These are phyloP conservation scores for Fusarium burgessii DNA, from an alignment of 2,329 filamentous ascomycete genomes.

Conservation along the genomic window DNA sequence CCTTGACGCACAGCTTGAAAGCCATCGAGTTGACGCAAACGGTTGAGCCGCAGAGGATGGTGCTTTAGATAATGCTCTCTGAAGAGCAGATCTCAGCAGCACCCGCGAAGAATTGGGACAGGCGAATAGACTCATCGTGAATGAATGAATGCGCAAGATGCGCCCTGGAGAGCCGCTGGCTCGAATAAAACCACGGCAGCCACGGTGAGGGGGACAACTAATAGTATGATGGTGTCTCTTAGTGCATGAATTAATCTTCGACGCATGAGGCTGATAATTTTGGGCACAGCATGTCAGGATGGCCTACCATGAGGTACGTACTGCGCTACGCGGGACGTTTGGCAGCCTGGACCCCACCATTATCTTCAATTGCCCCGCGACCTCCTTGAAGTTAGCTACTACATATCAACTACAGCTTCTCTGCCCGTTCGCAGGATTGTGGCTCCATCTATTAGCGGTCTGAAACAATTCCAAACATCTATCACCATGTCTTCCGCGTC, in stretches of 20 bases:
- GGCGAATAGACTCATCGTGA: slow-evolving; percentile 46
- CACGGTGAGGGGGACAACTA: slow-evolving; percentile 14
- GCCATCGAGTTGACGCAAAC: slow-evolving; percentile 42
- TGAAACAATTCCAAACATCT: not conserved
- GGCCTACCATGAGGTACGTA: slow-evolving; percentile 35
- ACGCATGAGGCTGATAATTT: slow-evolving; percentile 40
- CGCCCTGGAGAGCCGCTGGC: slow-evolving; percentile 42
- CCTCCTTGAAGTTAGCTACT: slow-evolving; percentile 7
- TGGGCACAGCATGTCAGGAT: slow-evolving; percentile 28
- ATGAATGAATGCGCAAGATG: slow-evolving; percentile 38
- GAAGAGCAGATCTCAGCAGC: slow-evolving; percentile 47
- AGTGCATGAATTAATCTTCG: slow-evolving; percentile 46
- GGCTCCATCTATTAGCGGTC: not conserved
- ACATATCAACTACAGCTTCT: not conserved
- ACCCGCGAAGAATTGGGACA: slow-evolving; percentile 49
- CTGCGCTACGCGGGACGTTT: slow-evolving; percentile 15
- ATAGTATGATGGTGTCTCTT: slow-evolving; percentile 38
- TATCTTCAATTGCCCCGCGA: slow-evolving; percentile 28
- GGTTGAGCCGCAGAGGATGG: slow-evolving; percentile 30
- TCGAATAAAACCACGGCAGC: slow-evolving; percentile 35
- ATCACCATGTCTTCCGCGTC: slow-evolving; percentile 62
- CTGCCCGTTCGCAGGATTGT: not conserved
- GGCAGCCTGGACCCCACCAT: slow-evolving; percentile 42
- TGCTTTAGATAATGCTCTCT: slow-evolving; percentile 40
- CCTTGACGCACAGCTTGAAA: slow-evolving; percentile 32